These are phyloP conservation scores for Ceratocystis papillata DNA, from an alignment of 2,329 filamentous ascomycete genomes.

Conservation along the genomic window DNA sequence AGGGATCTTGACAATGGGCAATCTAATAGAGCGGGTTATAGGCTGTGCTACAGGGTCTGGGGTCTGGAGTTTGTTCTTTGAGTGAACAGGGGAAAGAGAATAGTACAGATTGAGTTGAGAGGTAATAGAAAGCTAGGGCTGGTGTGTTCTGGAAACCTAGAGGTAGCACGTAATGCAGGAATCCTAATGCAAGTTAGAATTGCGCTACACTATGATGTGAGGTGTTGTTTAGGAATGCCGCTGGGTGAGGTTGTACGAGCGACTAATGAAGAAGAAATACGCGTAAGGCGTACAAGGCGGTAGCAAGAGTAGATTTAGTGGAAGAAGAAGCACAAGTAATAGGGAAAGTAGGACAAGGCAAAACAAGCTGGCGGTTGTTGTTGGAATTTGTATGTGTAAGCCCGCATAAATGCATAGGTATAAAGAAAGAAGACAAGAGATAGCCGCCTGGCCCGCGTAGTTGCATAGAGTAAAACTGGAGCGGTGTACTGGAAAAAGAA, in stretches of 20 bases:
- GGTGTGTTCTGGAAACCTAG: neutral
- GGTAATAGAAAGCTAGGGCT: neutral
- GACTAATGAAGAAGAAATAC: neutral
- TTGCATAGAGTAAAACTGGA: neutral
- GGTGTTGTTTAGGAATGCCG: neutral
- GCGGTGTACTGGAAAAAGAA: constrained; percentile 1
- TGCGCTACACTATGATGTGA: neutral
- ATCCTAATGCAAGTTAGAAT: neutral
- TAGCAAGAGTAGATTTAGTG: neutral
- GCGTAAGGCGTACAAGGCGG: neutral
- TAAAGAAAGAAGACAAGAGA: neutral
- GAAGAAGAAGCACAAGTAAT: neutral
- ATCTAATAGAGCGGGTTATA: neutral
- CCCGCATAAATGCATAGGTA: constrained; percentile 2
- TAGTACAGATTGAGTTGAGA: neutral
- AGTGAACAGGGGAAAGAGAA: neutral
- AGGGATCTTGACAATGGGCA: neutral
- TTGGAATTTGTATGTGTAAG: neutral
- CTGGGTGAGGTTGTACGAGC: neutral
- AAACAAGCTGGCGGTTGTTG: neutral
- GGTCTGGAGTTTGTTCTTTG: neutral
- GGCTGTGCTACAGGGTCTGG: neutral
- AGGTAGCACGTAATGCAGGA: neutral
- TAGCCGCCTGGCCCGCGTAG: constrained; percentile 6
- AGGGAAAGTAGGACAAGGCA: neutral